phyloP scores from a whole-genome alignment of 768 basidiomycete species.

The Boletellus emodensis region DNA sequence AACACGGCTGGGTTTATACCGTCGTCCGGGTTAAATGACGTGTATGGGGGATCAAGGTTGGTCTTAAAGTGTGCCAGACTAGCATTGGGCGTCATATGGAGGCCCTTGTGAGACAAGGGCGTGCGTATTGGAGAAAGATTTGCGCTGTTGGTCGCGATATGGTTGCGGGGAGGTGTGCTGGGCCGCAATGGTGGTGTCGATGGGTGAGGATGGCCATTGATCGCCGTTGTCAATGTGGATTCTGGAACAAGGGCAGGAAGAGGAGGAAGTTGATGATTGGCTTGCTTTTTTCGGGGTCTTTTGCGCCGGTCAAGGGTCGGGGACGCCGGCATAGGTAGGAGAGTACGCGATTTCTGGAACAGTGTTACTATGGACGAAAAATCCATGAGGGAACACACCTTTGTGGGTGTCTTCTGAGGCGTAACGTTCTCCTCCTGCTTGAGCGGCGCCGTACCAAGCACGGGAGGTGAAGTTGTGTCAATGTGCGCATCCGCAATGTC shows the following conservation, averaged over 20 bases:
- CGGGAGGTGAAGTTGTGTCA: constrained; percentile 15
- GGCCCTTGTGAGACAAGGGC: constrained; percentile 62
- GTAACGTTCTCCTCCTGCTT: constrained; percentile 16
- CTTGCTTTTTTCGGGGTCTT: constrained; percentile 20
- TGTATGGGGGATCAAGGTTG: constrained; percentile 56
- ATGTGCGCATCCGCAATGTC: constrained; percentile 14
- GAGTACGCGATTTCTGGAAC: constrained; percentile 34
- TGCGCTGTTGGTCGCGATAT: constrained; percentile 24
- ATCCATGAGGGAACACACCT: constrained; percentile 7
- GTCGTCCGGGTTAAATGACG: constrained; percentile 24
- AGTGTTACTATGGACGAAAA: neutral
- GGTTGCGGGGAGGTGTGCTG: constrained; percentile 36
- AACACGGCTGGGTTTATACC: constrained; percentile 36
- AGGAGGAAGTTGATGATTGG: constrained; percentile 12
- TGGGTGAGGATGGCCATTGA: constrained; percentile 16
- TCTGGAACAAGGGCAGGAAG: constrained; percentile 28
- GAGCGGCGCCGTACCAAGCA: constrained; percentile 5
- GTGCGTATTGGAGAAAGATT: constrained; percentile 60
- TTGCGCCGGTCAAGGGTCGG: constrained; percentile 41
- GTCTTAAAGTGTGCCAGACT: constrained; percentile 68
- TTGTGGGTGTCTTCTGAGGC: constrained; percentile 28
- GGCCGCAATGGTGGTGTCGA: constrained; percentile 38
- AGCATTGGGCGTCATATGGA: constrained; percentile 66
- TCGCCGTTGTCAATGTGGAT: constrained; percentile 9
- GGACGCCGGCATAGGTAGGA: constrained; percentile 44